phyloP scores from a whole-genome alignment of 129 eudicot species.

The sunflower (Helianthus annuus) region HanXRQr2.0-SUNRISE NC_035443.2:179302185-179302684 shows the following conservation, averaged over 20 bases:
- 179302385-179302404: constrained; percentile 5
- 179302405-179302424: constrained; percentile 24
- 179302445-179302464: constrained; percentile 6
- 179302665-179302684: too few relatives aligned
- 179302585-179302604: neutral
- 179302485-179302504: constrained; percentile 31
- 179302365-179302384: neutral
- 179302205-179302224: neutral
- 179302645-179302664: too few relatives aligned
- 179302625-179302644: neutral
- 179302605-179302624: neutral
- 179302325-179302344: neutral
- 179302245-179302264: neutral
- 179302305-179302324: neutral
- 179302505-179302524: constrained; percentile 16
- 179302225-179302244: too few relatives aligned
- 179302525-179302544: constrained; percentile 29
- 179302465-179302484: constrained; percentile 20
- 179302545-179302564: constrained; percentile 4
- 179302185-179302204: neutral
- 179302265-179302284: neutral
- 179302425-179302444: constrained; percentile 20
- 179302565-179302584: neutral
- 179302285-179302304: neutral
- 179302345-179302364: neutral